These are phyloP conservation scores for Thielaviopsis euricoi DNA, from an alignment of 2,329 filamentous ascomycete genomes.

Conservation along the genomic window DNA sequence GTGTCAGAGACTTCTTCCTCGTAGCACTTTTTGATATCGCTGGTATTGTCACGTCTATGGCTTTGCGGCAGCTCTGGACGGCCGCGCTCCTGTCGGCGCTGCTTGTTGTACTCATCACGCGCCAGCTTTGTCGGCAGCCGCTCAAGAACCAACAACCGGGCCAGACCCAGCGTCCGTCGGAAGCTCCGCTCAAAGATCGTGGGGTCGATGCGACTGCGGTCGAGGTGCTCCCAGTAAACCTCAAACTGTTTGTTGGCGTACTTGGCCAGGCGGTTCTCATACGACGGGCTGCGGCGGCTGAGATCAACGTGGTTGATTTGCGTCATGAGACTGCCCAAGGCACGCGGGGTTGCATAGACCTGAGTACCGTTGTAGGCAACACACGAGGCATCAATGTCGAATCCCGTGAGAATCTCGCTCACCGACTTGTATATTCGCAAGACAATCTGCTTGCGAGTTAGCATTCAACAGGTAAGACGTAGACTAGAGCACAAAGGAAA, in stretches of 20 bases:
- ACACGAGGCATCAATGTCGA: conserved; percentile 74
- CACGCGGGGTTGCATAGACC: conserved; percentile 63
- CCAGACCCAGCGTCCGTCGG: conserved; percentile 56
- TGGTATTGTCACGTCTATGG: conserved; percentile 16
- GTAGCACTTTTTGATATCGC: conserved; percentile 59
- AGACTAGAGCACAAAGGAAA: neutral
- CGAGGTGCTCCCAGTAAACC: conserved; percentile 60
- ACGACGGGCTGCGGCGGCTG: conserved; percentile 64
- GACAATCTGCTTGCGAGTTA: conserved; percentile 43
- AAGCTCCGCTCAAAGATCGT: conserved; percentile 80
- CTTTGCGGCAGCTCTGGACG: conserved; percentile 29
- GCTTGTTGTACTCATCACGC: conserved; percentile 52
- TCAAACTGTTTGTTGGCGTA: conserved; percentile 77
- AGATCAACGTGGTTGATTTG: conserved; percentile 72
- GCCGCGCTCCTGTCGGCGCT: conserved; percentile 55
- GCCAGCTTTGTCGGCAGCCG: conserved; percentile 53
- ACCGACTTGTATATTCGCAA: conserved; percentile 71
- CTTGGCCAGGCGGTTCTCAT: conserved; percentile 74
- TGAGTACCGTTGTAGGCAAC: conserved; percentile 67
- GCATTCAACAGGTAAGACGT: neutral
- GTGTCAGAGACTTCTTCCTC: conserved; percentile 76
- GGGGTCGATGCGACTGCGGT: conserved; percentile 62
- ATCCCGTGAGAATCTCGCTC: conserved; percentile 72
- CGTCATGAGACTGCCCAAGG: conserved; percentile 62
- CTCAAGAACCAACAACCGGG: conserved; percentile 64